Conservation (phyloP, 495 filamentous ascomycete genomes). For the Aspergillus sclerotiicarbonarius region DNA sequence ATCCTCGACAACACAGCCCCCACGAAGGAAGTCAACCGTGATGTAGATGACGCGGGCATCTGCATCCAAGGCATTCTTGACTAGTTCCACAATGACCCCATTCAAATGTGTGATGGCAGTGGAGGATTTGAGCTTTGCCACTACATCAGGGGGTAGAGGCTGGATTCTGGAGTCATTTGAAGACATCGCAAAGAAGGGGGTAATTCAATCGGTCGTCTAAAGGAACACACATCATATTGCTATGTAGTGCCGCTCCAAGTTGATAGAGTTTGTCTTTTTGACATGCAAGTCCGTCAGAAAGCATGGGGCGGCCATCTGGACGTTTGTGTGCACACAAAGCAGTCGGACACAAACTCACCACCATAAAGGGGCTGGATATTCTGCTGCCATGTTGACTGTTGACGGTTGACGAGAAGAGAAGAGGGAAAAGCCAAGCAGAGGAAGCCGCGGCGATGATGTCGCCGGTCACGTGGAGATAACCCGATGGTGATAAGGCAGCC, state of each 20-base stretch:
- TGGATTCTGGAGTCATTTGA: conserved; percentile 49
- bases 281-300: not conserved
- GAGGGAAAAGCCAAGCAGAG: not conserved
- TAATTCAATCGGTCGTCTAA: not conserved
- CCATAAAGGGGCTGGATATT: not conserved
- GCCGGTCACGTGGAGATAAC: conserved; percentile 4
- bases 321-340: not conserved
- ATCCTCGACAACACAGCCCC: conserved; percentile 83
- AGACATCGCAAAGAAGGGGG: conserved; percentile 19
- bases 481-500: not conserved
- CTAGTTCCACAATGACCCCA: conserved; percentile 68
- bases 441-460: conserved; percentile 1
- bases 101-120: conserved; percentile 71
- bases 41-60: conserved; percentile 67
- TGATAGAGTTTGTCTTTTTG: conserved; percentile 5
- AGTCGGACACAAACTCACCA: not conserved
- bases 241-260: conserved; percentile 4
- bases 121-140: conserved; percentile 86
- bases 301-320: not conserved
- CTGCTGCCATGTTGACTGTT: not conserved
- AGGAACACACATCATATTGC: conserved; percentile 4
- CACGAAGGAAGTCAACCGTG: conserved; percentile 70
- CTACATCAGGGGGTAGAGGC: conserved; percentile 69
- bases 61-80: conserved; percentile 87
- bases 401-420: not conserved